Evolutionary conservation across 108 stramenopile species (phyloP), one percentile per base, ranked within the genome.

Genomic region (Cyclotella sp.): DNA sequence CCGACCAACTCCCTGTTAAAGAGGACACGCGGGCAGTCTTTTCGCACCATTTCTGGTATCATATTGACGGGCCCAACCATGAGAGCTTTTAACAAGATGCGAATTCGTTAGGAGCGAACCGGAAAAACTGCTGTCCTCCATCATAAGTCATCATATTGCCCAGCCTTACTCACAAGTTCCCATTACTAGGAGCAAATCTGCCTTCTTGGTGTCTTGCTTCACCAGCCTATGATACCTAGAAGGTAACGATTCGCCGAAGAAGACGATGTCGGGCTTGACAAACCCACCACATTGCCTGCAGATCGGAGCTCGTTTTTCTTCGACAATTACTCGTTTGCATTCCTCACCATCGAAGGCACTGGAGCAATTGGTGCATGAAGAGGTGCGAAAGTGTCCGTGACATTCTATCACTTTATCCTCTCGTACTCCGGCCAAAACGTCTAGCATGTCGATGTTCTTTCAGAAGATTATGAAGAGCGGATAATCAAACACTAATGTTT

Each of bases 241-340:
- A 9, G 97, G 96, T 34, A 97, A 73, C n/a, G 47, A 72, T 75
- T 98, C 98, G 0, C 98, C 98, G 84, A 98, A 98, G 72, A 98
- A 98, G 14, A 96, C 95, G 78, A 98, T 97, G 75, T 97, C 95
- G 16, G 98, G 98, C 78, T 98, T 98, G 7, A 97, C 94, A 28
- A 83, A 67, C 10, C 91, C 89, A 22, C 90, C 87, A 63, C 97
- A 98, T 15, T 65, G 28, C 27, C 27, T 5, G 61, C 97, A 98
- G 0, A 47, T 66, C 0, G 95, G 93, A 11, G 82, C 84, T 26
- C 62, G 51, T 51, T 82, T 83, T 10, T 88, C 67, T 27, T 86
- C 73, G 18, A 96, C 68, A 70, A 96, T 93, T 18, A 72, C 67
- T 15, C 84, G 66, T 64, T 90, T 88, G 66, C 86, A 85, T 26